These are phyloP conservation scores for Penicillium steckii DNA, from an alignment of 495 filamentous ascomycete genomes.

Conservation along the genomic window DNA sequence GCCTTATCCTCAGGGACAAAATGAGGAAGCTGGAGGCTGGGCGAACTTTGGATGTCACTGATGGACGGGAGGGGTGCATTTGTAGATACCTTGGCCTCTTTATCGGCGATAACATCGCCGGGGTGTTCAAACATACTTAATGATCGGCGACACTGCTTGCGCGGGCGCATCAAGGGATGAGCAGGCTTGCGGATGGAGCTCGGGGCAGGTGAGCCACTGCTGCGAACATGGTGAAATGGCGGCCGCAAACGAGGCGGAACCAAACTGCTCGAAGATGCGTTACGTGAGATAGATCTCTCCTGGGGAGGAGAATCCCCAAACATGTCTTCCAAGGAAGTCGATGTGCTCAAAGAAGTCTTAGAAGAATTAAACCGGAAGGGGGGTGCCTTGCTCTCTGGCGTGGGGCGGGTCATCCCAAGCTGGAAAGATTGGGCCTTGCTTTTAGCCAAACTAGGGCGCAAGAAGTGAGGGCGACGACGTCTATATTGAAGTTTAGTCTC, in stretches of 20 bases:
- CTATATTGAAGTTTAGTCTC: slow-evolving; percentile 18
- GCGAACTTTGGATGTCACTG: slow-evolving; percentile 71
- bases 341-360: slow-evolving; percentile 51
- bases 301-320: slow-evolving; percentile 77
- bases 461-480: slow-evolving; percentile 41
- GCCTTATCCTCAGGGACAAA: slow-evolving; percentile 78
- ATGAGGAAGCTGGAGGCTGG: slow-evolving; percentile 75
- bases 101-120: slow-evolving; percentile 77
- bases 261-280: slow-evolving; percentile 29
- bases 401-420: slow-evolving; percentile 31
- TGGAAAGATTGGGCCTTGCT: slow-evolving; percentile 46
- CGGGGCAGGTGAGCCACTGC: slow-evolving; percentile 68
- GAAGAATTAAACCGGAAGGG: slow-evolving; percentile 73
- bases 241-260: slow-evolving; percentile 58
- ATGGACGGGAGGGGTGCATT: slow-evolving; percentile 64
- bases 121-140: slow-evolving; percentile 97
- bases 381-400: slow-evolving; percentile 61
- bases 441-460: slow-evolving; percentile 40
- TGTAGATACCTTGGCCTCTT: slow-evolving; percentile 54
- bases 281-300: slow-evolving; percentile 47
- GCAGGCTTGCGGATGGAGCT: slow-evolving; percentile 68
- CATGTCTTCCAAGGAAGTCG: slow-evolving; percentile 72
- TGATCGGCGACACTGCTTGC: slow-evolving; percentile 86
- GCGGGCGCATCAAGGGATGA: slow-evolving; percentile 70
- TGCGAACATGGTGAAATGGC: slow-evolving; percentile 56